Conservation (phyloP, 192 early-diverging fungal species). For the Linnemannia hyalina region DNA sequence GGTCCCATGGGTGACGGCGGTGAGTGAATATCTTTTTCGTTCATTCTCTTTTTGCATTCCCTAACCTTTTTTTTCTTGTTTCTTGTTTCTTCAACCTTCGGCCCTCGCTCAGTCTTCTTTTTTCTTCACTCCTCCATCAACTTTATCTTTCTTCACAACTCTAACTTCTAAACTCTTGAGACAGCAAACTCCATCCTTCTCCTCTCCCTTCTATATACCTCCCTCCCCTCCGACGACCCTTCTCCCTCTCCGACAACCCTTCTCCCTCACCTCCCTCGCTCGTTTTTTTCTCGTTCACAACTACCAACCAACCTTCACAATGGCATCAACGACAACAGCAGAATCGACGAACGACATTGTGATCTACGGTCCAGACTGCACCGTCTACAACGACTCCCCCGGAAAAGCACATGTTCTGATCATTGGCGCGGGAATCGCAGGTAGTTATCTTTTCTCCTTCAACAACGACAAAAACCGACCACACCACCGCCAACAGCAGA, state of each 20-base stretch:
- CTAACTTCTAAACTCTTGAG: not conserved
- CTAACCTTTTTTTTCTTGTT: not conserved
- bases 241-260: too few relatives aligned
- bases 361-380: not conserved
- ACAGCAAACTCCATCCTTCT: not conserved
- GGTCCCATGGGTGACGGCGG: not conserved
- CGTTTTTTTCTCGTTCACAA: not conserved
- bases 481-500: not conserved
- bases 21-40: not conserved
- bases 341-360: not conserved
- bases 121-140: not conserved
- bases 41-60: not conserved
- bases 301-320: not conserved
- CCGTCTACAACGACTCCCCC: slow-evolving; percentile 1
- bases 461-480: not conserved
- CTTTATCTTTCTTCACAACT: slow-evolving; percentile 8
- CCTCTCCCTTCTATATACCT: not conserved
- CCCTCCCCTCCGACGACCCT: not conserved
- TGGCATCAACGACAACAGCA: not conserved
- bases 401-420: not conserved
- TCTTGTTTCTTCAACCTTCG: not conserved
- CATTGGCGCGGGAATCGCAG: not conserved
- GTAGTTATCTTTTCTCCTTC: not conserved
- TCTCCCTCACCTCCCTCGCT: too few relatives aligned
- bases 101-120: not conserved